phyloP scores from a whole-genome alignment of 805 yeast species.

The Teunomyces barrocoloradensis region DNA sequence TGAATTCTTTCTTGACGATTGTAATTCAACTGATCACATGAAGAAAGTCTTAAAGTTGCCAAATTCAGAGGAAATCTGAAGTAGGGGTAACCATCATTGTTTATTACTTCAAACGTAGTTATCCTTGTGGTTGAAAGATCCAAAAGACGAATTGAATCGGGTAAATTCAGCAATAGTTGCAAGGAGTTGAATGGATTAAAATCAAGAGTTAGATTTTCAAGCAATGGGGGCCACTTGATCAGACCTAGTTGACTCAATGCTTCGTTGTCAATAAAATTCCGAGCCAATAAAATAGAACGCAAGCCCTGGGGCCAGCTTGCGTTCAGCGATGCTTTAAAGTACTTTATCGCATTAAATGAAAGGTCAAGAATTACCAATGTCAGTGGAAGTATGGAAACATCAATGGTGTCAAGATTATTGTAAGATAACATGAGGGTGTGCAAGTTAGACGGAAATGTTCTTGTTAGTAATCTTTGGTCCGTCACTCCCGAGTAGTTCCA shows the following conservation, averaged over 20 bases:
- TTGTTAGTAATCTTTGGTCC: constrained; percentile 7
- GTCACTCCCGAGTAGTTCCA: constrained; percentile 29
- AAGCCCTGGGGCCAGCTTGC: constrained; percentile 26
- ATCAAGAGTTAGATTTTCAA: constrained; percentile 22
- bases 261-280: constrained; percentile 19
- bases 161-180: constrained; percentile 16
- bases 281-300: constrained; percentile 21
- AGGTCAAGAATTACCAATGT: constrained; percentile 30
- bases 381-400: constrained; percentile 25
- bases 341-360: constrained; percentile 18
- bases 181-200: constrained; percentile 21
- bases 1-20: constrained; percentile 12
- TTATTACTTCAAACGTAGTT: constrained; percentile 10
- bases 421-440: constrained; percentile 33
- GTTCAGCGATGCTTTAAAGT: constrained; percentile 2
- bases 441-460: constrained; percentile 20
- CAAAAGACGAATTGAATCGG: constrained; percentile 19
- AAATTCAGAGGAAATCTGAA: constrained; percentile 30
- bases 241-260: constrained; percentile 14
- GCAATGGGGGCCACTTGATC: constrained; percentile 22
- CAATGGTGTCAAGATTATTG: constrained; percentile 20
- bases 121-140: constrained; percentile 26
- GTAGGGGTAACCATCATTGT: constrained; percentile 12
- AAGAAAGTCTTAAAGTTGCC: constrained; percentile 18
- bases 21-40: constrained; percentile 10